Evolutionary conservation across 768 basidiomycete species (phyloP).

Genomic region (Exsudoporus frostii): DNA sequence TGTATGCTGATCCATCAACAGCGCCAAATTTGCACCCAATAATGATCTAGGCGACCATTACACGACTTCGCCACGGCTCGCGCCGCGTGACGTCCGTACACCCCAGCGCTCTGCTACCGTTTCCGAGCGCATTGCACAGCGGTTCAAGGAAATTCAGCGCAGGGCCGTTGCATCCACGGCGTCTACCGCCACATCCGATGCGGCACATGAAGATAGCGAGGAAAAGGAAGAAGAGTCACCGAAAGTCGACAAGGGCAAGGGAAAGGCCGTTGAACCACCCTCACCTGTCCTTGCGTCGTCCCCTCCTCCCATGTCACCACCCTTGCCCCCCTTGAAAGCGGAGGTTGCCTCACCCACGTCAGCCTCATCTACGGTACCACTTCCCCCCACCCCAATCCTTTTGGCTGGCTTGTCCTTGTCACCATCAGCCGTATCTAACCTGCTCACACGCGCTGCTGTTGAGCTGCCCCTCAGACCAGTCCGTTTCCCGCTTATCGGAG

Average conservation of each 20-base stretch:
- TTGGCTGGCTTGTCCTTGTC: slow-evolving; percentile 73
- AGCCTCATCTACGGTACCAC: slow-evolving; percentile 35
- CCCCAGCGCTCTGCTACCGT: slow-evolving; percentile 73
- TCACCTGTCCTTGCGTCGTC: slow-evolving; percentile 39
- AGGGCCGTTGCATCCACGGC: slow-evolving; percentile 38
- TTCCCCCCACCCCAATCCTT: slow-evolving; percentile 54
- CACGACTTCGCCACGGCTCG: slow-evolving; percentile 72
- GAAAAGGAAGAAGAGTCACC: slow-evolving; percentile 37
- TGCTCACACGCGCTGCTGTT: slow-evolving; percentile 67
- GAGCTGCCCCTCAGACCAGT: slow-evolving; percentile 71
- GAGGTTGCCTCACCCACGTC: slow-evolving; percentile 35
- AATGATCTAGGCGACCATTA: slow-evolving; percentile 63
- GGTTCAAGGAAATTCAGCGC: slow-evolving; percentile 77
- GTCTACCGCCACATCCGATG: slow-evolving; percentile 26
- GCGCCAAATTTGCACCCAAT: slow-evolving; percentile 85
- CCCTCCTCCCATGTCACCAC: slow-evolving; percentile 64
- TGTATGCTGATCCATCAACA: slow-evolving; percentile 31
- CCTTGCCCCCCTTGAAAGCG: slow-evolving; percentile 44
- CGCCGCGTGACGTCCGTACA: slow-evolving; percentile 51
- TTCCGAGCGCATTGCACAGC: slow-evolving; percentile 81
- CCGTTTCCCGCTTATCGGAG: slow-evolving; percentile 75
- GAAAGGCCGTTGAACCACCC: slow-evolving; percentile 50
- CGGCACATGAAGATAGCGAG: slow-evolving; percentile 22
- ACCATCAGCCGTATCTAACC: slow-evolving; percentile 59
- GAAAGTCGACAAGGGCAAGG: slow-evolving; percentile 84